Conservation (phyloP, 495 filamentous ascomycete genomes). For the Penicillium steckii region DNA sequence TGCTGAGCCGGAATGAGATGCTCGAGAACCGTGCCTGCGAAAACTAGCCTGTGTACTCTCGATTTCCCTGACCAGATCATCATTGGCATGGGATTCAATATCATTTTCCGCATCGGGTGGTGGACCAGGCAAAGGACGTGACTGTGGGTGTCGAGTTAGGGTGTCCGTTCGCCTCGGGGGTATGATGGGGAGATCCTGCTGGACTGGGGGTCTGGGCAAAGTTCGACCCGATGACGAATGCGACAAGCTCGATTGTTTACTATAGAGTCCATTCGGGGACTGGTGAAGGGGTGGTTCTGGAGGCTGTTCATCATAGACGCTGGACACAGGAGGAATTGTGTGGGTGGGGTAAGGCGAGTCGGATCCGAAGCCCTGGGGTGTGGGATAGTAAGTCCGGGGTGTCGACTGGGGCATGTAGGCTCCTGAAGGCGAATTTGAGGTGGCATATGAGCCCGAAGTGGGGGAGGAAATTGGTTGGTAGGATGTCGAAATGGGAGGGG, state of each 20-base stretch:
- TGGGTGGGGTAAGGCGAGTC: constrained; percentile 30
- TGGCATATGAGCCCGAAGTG: constrained; percentile 21
- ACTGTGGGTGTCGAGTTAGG: constrained; percentile 55
- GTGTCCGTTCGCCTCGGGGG: constrained; percentile 54
- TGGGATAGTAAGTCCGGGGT: constrained; percentile 27
- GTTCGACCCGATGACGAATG: constrained; percentile 39
- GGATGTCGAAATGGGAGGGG: constrained; percentile 11
- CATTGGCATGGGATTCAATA: constrained; percentile 20
- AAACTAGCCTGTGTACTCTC: constrained; percentile 36
- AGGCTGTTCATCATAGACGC: constrained; percentile 41
- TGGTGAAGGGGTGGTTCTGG: constrained; percentile 49
- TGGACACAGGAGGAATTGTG: constrained; percentile 21
- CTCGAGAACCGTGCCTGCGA: constrained; percentile 25
- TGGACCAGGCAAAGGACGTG: constrained; percentile 60
- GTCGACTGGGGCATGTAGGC: constrained; percentile 18
- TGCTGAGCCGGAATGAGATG: constrained; percentile 19
- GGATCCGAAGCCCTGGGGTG: constrained; percentile 25
- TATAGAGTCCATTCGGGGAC: constrained; percentile 27
- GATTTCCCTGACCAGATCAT: constrained; percentile 49
- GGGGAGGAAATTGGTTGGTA: constrained; percentile 25
- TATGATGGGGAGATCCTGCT: constrained; percentile 42
- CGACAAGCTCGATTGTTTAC: constrained; percentile 32
- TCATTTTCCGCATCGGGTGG: constrained; percentile 45
- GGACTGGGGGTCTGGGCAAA: constrained; percentile 37
- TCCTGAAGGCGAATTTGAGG: constrained; percentile 22